Evolutionary conservation across 805 yeast genomes (phyloP).

Genomic region (Myxozyma neotropica): DNA sequence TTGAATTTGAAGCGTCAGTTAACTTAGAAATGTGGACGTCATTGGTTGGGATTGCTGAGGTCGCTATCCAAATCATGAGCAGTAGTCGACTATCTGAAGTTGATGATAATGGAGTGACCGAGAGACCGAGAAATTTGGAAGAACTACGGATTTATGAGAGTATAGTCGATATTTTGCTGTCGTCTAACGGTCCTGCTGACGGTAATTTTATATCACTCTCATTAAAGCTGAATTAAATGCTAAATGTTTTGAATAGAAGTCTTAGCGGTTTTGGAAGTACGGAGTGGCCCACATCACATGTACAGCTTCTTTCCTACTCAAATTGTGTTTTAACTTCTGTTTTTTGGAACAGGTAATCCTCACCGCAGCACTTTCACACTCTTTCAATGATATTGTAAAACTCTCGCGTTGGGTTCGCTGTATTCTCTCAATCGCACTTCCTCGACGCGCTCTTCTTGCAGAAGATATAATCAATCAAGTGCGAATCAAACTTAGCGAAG

Average conservation of each 20-base stretch:
- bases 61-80: not conserved
- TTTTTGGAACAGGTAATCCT: constrained; percentile 5
- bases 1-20: constrained; percentile 27
- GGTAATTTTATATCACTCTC: not conserved
- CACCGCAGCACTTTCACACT: constrained; percentile 10
- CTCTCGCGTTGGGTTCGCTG: constrained; percentile 28
- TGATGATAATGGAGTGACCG: not conserved
- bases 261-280: constrained; percentile 15
- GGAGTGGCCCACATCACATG: too few species aligned
- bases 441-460: constrained; percentile 14
- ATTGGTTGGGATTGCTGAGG: constrained; percentile 4
- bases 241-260: constrained; percentile 13
- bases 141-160: constrained; percentile 11
- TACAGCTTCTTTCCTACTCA: too few species aligned
- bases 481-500: constrained; percentile 9
- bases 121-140: not conserved
- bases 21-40: constrained; percentile 16
- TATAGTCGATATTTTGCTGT: constrained; percentile 22
- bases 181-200: constrained; percentile 15
- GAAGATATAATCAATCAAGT: constrained; percentile 23
- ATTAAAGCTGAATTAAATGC: not conserved
- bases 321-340: too few species aligned
- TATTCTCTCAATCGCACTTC: constrained; percentile 18
- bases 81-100: not conserved
- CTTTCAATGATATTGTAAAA: constrained; percentile 11